Evolutionary conservation across 2,329 filamentous ascomycete species (phyloP).

Genomic region (Metarhizium anisopliae): DNA sequence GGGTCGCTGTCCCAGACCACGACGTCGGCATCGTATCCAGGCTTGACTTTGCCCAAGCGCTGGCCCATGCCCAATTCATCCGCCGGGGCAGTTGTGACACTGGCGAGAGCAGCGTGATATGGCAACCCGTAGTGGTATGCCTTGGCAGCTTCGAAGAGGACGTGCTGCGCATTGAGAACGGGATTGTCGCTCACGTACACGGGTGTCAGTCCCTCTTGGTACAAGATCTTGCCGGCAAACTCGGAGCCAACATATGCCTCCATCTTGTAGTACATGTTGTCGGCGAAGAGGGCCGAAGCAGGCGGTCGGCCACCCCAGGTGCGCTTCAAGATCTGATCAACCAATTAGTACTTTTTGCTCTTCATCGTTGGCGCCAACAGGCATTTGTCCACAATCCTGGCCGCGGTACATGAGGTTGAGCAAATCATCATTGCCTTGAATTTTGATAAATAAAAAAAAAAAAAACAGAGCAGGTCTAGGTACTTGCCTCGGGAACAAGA

Average conservation of each 20-base stretch:
- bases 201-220: slow-evolving; percentile 54
- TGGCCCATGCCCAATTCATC: slow-evolving; percentile 48
- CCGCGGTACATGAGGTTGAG: too few species aligned
- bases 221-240: slow-evolving; percentile 56
- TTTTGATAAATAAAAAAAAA: background rate
- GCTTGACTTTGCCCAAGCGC: slow-evolving; percentile 51
- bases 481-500: slow-evolving; percentile 50
- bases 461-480: too few species aligned
- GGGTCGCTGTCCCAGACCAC: slow-evolving; percentile 57
- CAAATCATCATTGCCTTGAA: too few species aligned
- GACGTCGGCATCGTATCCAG: slow-evolving; percentile 52
- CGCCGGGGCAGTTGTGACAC: slow-evolving; percentile 50
- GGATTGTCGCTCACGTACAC: slow-evolving; percentile 66
- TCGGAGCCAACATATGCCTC: slow-evolving; percentile 58
- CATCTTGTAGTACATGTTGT: slow-evolving; percentile 65
- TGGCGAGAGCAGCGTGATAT: slow-evolving; percentile 49
- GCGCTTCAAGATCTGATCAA: slow-evolving; percentile 40
- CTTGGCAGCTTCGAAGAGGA: slow-evolving; percentile 56
- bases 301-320: slow-evolving; percentile 44
- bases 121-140: slow-evolving; percentile 51
- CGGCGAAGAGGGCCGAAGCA: slow-evolving; percentile 57
- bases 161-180: slow-evolving; percentile 60
- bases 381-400: too few species aligned
- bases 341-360: slow-evolving; percentile 2
- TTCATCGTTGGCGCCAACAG: background rate